These are phyloP conservation scores for Fusarium transvaalense DNA, from an alignment of 2,329 filamentous ascomycete genomes.

Conservation along the genomic window DNA sequence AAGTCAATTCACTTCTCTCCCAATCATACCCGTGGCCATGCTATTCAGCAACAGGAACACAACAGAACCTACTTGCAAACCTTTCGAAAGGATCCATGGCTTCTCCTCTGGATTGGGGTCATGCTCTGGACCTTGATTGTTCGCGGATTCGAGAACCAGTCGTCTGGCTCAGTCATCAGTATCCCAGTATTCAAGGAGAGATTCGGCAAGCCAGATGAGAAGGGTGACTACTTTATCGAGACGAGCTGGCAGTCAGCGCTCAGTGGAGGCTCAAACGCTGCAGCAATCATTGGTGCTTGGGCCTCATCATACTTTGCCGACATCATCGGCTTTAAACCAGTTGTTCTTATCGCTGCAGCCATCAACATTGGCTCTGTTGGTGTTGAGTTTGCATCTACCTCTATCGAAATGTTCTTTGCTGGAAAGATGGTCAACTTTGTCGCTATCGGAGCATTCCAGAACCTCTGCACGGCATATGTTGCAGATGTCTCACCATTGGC, in stretches of 20 bases:
- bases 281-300: constrained; percentile 46
- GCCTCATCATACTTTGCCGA: constrained; percentile 46
- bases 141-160: constrained; percentile 48
- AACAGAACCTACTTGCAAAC: constrained; percentile 46
- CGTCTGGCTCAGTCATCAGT: constrained; percentile 42
- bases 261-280: constrained; percentile 43
- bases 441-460: constrained; percentile 54
- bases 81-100: constrained; percentile 47
- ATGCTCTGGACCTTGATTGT: constrained; percentile 51
- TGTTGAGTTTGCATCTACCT: constrained; percentile 50
- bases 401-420: constrained; percentile 49
- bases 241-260: constrained; percentile 50
- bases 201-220: constrained; percentile 30
- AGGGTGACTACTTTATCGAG: constrained; percentile 41
- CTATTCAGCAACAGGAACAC: constrained; percentile 49
- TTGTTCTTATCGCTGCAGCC: constrained; percentile 30
- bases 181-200: constrained; percentile 40
- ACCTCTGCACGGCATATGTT: constrained; percentile 55
- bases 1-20: neutral
- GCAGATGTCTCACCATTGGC: constrained; percentile 55
- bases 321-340: constrained; percentile 42
- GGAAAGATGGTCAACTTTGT: constrained; percentile 51
- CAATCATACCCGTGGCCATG: constrained; percentile 40
- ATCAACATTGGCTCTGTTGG: constrained; percentile 49
- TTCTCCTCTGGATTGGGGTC: constrained; percentile 49